A percentile compares a stretch with the other conserved stretches of the same genome.
These are phyloP conservation scores for Cyberlindnera mrakii DNA, from an alignment of 805 yeast genomes.

Conservation along the genomic window DNA sequence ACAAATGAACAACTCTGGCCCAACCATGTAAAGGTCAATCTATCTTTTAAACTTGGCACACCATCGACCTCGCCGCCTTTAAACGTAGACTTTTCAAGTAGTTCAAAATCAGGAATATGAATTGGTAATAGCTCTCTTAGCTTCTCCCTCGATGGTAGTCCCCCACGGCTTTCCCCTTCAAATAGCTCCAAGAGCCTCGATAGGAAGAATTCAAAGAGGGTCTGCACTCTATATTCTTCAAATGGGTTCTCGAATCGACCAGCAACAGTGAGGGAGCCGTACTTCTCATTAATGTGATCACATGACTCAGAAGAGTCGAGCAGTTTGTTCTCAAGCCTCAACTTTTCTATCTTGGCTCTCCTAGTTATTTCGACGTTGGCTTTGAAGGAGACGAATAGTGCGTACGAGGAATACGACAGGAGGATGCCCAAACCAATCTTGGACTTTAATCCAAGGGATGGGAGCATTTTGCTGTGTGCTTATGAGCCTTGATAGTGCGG, in stretches of 20 bases:
- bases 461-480: slow-evolving; percentile 2
- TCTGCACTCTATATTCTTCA: slow-evolving; percentile 83
- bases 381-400: slow-evolving; percentile 50
- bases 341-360: slow-evolving; percentile 30
- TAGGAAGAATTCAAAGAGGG: slow-evolving; percentile 75
- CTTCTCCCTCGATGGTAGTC: slow-evolving; percentile 42
- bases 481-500: too few species aligned
- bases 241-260: slow-evolving; percentile 92
- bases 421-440: slow-evolving; percentile 26
- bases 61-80: slow-evolving; percentile 9
- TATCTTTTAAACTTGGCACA: slow-evolving; percentile 33
- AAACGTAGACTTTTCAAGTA: slow-evolving; percentile 15
- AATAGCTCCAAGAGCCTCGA: slow-evolving; percentile 69
- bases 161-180: slow-evolving; percentile 53
- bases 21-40: slow-evolving; percentile 78
- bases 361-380: slow-evolving; percentile 48
- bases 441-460: slow-evolving; percentile 16
- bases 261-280: slow-evolving; percentile 43
- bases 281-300: slow-evolving; percentile 24
- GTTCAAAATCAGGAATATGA: slow-evolving; percentile 39
- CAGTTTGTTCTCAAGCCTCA: neutral
- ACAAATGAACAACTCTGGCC: slow-evolving; percentile 86
- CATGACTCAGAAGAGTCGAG: slow-evolving; percentile 1
- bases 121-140: slow-evolving; percentile 56
- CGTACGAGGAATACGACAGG: slow-evolving; percentile 56